Evolutionary conservation across 176 grass and related monocot species (phyloP).

Genomic region (Oryza glaberrima): DNA sequence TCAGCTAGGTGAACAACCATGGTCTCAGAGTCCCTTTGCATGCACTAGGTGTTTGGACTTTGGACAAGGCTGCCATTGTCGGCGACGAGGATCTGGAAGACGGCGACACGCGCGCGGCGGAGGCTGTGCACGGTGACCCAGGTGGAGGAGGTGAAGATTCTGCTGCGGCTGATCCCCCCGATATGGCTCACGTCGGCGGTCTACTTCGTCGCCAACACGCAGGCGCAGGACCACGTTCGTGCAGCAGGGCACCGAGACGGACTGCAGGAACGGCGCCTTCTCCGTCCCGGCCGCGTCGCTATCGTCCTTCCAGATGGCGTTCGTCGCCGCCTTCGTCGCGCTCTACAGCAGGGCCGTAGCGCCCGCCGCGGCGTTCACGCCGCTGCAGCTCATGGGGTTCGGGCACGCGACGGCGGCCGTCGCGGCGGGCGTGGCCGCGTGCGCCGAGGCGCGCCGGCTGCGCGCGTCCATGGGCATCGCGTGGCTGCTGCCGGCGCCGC

Average conservation of each 20-base stretch:
- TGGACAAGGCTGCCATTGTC: constrained; percentile 49
- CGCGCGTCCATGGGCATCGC: constrained; percentile 32
- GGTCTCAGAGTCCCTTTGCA: too few species aligned
- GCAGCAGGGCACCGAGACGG: constrained; percentile 45
- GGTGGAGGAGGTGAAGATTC: constrained; percentile 47
- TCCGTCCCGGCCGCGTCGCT: constrained; percentile 43
- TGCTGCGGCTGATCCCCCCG: constrained; percentile 48
- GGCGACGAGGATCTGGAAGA: constrained; percentile 20
- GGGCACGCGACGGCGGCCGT: constrained; percentile 31
- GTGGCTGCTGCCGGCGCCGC: constrained; percentile 56
- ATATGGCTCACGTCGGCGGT: constrained; percentile 50
- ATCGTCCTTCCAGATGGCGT: constrained; percentile 31
- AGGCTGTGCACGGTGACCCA: constrained; percentile 45
- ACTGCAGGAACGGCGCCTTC: constrained; percentile 11
- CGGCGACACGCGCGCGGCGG: constrained; percentile 2
- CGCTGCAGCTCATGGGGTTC: constrained; percentile 49
- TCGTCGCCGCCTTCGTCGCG: constrained; percentile 10
- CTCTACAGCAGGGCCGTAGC: constrained; percentile 14
- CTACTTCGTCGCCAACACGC: constrained; percentile 48
- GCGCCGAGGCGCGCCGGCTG: constrained; percentile 30
- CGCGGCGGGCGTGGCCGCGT: constrained; percentile 18
- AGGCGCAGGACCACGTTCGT: constrained; percentile 52
- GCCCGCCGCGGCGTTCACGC: constrained; percentile 13
- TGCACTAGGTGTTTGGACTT: constrained; percentile 35
- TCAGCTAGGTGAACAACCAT: not conserved